Evolutionary conservation across 225 moss, liverwort and hornwort species (phyloP), one percentile per base, ranked within the genome.

Genomic region (Pseudoscleropodium purum): DNA sequence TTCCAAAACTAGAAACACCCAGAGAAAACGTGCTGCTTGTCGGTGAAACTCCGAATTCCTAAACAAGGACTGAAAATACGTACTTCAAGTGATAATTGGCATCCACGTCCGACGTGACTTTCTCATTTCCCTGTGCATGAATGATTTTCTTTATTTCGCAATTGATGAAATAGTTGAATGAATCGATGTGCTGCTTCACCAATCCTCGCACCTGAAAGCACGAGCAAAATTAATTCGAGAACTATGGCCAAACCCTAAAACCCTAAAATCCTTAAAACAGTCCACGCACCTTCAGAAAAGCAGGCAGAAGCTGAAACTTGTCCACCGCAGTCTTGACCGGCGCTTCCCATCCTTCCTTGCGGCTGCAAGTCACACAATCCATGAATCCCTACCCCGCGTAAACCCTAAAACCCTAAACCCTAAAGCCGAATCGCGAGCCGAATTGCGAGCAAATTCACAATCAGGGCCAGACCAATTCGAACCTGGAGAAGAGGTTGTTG

Each of bases 101-200:
- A 85, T 99, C 99, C 43, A 97, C 97, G 85, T 99, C 97, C 31
- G 99, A 97, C 14, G 96, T 97, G 72, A 99, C 95, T 93, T 97
- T 99, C 92, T 99, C 99, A 83, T 99, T 99, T 77, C 97, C 97
- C 89, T 96, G 97, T 11, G 99, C 99, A 89, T 99, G 99, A 66
- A 99, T 97, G 43, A 99, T 99, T 75, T 99, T 99, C 91, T 97
- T 99, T 26, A 99, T 99, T 92, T 99, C 99, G 75, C 97, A 99
- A 75, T 99, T 99, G 87, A 99, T 94, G 88, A 99, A 97, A 85
- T 99, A 99, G 84, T 99, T 99, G 92, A 99, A 99, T 21, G 99
- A 99, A 90, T 99, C 99, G 70, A 99, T 99, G 86, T 99, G 99
- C 93, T 99, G 99, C 88, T 99, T 99, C 93, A 99, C 97, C 90